Conservation (phyloP, 768 basidiomycete genomes). For the Psilocybe cyanescens region DNA sequence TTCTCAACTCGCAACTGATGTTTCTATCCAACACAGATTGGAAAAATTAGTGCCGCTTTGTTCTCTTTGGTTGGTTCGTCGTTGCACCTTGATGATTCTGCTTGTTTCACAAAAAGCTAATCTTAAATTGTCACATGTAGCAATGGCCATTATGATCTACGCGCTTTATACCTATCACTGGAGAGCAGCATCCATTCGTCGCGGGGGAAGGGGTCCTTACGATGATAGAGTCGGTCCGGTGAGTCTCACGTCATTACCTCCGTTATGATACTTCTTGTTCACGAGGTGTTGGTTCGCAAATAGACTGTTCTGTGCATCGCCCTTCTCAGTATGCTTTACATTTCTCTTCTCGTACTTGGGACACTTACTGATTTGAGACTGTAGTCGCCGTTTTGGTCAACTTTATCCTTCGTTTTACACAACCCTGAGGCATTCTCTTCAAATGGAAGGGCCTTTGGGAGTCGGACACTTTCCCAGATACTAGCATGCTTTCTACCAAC, state of each 20-base stretch:
- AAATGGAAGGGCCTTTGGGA: neutral
- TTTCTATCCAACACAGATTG: constrained; percentile 51
- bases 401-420: constrained; percentile 81
- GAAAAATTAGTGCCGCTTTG: constrained; percentile 95
- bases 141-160: constrained; percentile 97
- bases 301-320: constrained; percentile 86
- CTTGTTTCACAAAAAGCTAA: neutral
- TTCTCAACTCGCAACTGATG: neutral
- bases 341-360: neutral
- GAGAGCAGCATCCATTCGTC: constrained; percentile 91
- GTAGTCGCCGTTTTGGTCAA: constrained; percentile 84
- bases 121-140: constrained; percentile 38
- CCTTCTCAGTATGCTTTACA: constrained; percentile 61
- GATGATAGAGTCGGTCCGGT: constrained; percentile 96
- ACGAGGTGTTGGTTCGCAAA: neutral
- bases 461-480: neutral
- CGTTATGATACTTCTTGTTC: constrained; percentile 7
- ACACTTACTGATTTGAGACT: constrained; percentile 13
- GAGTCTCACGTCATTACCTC: constrained; percentile 38
- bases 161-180: constrained; percentile 96
- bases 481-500: neutral
- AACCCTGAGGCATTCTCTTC: constrained; percentile 16
- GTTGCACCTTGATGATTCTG: neutral
- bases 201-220: constrained; percentile 92
- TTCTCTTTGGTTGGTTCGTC: constrained; percentile 87